Evolutionary conservation across 2,329 filamentous ascomycete genomes (phyloP).

Genomic region (Bimuria novae-zelandiae): DNA sequence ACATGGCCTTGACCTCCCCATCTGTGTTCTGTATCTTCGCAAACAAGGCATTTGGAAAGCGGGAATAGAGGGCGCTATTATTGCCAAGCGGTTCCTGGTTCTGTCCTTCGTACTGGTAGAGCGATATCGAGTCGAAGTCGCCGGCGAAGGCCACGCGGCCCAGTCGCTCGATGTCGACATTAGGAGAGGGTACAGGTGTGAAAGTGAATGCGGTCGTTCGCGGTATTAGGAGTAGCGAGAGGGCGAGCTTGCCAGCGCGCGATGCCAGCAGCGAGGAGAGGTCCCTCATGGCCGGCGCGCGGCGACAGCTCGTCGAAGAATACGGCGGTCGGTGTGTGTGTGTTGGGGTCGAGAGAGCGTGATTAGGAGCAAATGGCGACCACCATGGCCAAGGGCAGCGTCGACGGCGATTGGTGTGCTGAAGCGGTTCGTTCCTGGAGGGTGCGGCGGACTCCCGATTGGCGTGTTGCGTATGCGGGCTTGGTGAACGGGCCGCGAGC

Average conservation of each 20-base stretch:
- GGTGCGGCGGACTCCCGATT: slow-evolving; percentile 19
- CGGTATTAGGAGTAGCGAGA: slow-evolving; percentile 36
- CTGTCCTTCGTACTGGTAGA: slow-evolving; percentile 86
- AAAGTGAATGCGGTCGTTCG: slow-evolving; percentile 53
- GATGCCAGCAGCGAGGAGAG: slow-evolving; percentile 45
- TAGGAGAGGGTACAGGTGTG: slow-evolving; percentile 65
- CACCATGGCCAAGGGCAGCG: slow-evolving; percentile 17
- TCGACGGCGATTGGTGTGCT: slow-evolving; percentile 15
- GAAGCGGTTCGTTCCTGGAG: slow-evolving; percentile 8
- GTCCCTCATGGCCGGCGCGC: slow-evolving; percentile 42
- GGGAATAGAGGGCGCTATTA: slow-evolving; percentile 80
- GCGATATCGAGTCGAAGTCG: slow-evolving; percentile 87
- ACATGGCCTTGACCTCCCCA: slow-evolving; percentile 87
- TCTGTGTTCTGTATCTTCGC: slow-evolving; percentile 75
- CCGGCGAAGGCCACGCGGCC: slow-evolving; percentile 85
- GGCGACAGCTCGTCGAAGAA: slow-evolving; percentile 30
- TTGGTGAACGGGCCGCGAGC: slow-evolving; percentile 20
- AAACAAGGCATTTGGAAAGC: slow-evolving; percentile 84
- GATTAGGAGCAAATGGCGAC: slow-evolving; percentile 16
- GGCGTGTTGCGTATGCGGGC: slow-evolving; percentile 14
- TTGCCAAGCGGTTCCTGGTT: slow-evolving; percentile 67
- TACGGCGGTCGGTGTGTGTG: slow-evolving; percentile 15
- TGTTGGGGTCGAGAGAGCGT: slow-evolving; percentile 9
- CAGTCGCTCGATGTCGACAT: slow-evolving; percentile 77
- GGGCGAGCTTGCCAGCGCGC: slow-evolving; percentile 43